Evolutionary conservation across 2,329 filamentous ascomycete species (phyloP).

Genomic region (Lecanicillium sp.): DNA sequence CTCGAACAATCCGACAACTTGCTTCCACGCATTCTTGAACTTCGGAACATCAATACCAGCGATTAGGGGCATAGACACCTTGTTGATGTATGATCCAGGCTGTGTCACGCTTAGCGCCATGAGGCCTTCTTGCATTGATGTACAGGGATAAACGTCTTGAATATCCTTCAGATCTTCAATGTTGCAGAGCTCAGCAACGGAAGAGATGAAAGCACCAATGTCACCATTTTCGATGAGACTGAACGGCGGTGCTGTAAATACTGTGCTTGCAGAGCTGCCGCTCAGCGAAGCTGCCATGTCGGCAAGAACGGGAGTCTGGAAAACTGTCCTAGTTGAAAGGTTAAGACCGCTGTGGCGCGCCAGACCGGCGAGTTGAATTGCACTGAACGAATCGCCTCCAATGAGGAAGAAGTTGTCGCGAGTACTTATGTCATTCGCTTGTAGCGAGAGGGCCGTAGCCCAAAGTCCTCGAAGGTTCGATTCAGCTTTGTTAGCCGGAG

Average conservation of each 20-base stretch:
- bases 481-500: not conserved
- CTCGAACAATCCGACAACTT: conserved; percentile 12
- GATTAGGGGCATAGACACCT: conserved; percentile 14
- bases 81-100: conserved; percentile 18
- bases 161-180: conserved; percentile 21
- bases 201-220: not conserved
- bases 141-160: conserved; percentile 30
- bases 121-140: conserved; percentile 29
- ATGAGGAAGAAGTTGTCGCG: conserved; percentile 32
- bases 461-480: conserved; percentile 26
- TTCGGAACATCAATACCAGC: conserved; percentile 8
- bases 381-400: conserved; percentile 39
- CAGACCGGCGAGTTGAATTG: conserved; percentile 36
- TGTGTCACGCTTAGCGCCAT: conserved; percentile 29
- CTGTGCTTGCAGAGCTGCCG: not conserved
- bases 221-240: not conserved
- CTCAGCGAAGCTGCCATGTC: not conserved
- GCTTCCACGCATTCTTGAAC: conserved; percentile 18
- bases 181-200: conserved; percentile 13
- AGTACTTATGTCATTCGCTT: conserved; percentile 22
- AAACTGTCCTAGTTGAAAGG: not conserved
- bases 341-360: conserved; percentile 24
- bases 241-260: not conserved
- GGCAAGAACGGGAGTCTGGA: not conserved
- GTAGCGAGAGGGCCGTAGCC: conserved; percentile 34